These are phyloP conservation scores for Forsythia viridissima DNA, from an alignment of 257 asterid genomes.

Conservation along the genomic window DNA sequence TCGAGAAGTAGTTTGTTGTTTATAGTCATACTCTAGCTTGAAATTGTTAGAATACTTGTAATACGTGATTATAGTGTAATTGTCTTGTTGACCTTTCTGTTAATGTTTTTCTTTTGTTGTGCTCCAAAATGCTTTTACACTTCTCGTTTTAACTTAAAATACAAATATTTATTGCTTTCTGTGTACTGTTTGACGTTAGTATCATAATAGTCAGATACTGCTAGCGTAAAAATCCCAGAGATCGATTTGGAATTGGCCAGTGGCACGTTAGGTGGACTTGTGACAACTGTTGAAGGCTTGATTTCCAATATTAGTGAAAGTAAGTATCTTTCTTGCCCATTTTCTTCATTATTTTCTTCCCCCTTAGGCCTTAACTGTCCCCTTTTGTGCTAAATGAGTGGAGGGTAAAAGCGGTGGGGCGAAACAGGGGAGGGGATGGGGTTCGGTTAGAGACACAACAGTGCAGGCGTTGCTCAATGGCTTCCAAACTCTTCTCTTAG, in stretches of 20 bases:
- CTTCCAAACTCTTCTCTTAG: neutral
- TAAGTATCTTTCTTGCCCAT: slow-evolving; percentile 16
- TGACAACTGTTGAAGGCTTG: slow-evolving; percentile 94
- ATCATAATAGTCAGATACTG: slow-evolving; percentile 77
- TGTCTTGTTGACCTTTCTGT: neutral
- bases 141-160: neutral
- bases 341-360: neutral
- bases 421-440: neutral
- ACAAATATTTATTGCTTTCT: neutral
- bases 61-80: neutral
- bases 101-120: neutral
- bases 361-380: neutral
- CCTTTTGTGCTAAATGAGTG: neutral
- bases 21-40: neutral
- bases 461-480: neutral
- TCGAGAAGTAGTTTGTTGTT: neutral
- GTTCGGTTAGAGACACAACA: neutral
- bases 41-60: neutral
- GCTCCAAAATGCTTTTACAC: neutral
- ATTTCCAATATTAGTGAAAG: slow-evolving; percentile 83
- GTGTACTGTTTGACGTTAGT: neutral
- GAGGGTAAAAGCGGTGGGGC: neutral
- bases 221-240: slow-evolving; percentile 78
- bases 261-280: slow-evolving; percentile 95
- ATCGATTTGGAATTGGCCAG: slow-evolving; percentile 80